phyloP scores from a whole-genome alignment of 495 filamentous ascomycete species.

The Aspergillus conjunctus region DNA sequence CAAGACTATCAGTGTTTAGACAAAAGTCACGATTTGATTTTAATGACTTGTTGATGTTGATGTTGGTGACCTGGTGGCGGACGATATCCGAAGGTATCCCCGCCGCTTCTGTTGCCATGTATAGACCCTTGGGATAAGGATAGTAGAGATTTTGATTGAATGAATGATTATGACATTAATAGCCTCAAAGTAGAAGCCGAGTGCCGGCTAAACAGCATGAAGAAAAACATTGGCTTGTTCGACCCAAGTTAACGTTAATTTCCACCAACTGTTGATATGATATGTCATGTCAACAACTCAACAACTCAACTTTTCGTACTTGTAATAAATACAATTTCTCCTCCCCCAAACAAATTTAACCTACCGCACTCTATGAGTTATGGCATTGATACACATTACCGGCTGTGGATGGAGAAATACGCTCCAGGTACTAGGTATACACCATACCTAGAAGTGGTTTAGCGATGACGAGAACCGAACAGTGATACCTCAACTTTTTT shows the following conservation, averaged over 20 bases:
- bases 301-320: not conserved
- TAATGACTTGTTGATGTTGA: conserved; percentile 15
- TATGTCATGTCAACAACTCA: conserved; percentile 6
- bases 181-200: not conserved
- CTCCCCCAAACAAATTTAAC: not conserved
- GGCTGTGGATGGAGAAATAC: too few species aligned
- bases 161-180: conserved; percentile 3
- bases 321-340: not conserved
- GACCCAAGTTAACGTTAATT: not conserved
- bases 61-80: not conserved
- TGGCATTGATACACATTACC: too few species aligned
- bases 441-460: too few species aligned
- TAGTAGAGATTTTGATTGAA: not conserved
- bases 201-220: not conserved
- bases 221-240: too few species aligned
- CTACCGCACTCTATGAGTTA: too few species aligned
- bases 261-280: conserved; percentile 3
- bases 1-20: conserved; percentile 60
- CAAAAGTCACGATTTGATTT: conserved; percentile 18
- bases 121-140: not conserved
- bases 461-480: too few species aligned
- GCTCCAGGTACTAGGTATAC: too few species aligned
- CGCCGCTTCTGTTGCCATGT: conserved; percentile 3
- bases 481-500: too few species aligned
- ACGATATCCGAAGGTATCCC: not conserved